Conservation (phyloP, 306 rosid species). For the Prinsepia uniflora region DNA sequence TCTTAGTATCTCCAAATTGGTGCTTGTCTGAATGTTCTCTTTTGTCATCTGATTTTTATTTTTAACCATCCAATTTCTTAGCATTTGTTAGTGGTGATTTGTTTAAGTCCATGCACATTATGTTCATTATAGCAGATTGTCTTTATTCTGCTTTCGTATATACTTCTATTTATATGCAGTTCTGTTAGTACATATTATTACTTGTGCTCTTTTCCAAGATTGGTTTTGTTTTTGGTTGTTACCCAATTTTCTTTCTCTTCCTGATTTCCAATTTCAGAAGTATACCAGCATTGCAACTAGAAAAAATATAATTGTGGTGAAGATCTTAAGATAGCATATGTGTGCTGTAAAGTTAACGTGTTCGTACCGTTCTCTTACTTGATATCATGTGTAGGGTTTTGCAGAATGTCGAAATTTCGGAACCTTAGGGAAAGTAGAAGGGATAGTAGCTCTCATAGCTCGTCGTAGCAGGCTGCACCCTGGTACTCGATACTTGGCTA, state of each 20-base stretch:
- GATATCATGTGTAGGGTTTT: constrained; percentile 87
- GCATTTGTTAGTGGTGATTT: not conserved
- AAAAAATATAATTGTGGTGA: not conserved
- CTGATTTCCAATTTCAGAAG: not conserved
- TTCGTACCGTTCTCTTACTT: constrained; percentile 44
- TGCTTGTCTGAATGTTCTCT: constrained; percentile 21
- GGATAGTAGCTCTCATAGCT: constrained; percentile 80
- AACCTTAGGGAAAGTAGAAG: constrained; percentile 86
- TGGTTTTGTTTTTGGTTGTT: not conserved
- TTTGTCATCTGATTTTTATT: constrained; percentile 24
- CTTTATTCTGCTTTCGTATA: not conserved
- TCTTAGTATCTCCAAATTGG: constrained; percentile 32
- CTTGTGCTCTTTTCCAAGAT: not conserved
- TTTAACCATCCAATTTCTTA: constrained; percentile 9
- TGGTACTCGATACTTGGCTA: constrained; percentile 94
- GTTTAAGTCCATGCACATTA: not conserved
- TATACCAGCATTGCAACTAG: not conserved
- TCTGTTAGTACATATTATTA: not conserved
- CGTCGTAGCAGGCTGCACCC: constrained; percentile 99
- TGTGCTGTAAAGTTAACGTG: not conserved
- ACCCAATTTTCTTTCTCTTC: not conserved
- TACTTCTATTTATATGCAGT: not conserved
- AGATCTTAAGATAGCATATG: constrained; percentile 10
- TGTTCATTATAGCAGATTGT: not conserved
- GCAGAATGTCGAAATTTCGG: constrained; percentile 95